Conservation (phyloP, 2,329 filamentous ascomycete genomes). For the Hypoxylon sp. region DNA sequence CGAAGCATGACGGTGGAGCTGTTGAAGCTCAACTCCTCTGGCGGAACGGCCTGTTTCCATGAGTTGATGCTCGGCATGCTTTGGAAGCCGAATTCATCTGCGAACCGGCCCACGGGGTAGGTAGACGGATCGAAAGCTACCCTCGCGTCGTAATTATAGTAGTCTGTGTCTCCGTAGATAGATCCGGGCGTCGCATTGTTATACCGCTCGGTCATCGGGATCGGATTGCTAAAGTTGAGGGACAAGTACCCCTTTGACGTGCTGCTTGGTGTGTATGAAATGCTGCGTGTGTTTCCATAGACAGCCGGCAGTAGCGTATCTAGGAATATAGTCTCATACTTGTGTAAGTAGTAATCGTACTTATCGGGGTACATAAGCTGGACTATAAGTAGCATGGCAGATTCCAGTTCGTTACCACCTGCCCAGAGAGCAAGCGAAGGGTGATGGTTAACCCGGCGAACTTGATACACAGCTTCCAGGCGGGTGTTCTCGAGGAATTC, state of each 20-base stretch:
- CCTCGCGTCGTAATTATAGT: constrained; percentile 68
- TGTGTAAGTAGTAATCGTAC: constrained; percentile 57
- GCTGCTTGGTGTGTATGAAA: constrained; percentile 71
- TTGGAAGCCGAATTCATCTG: constrained; percentile 74
- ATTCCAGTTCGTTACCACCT: constrained; percentile 71
- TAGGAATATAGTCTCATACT: constrained; percentile 71
- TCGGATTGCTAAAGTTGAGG: constrained; percentile 64
- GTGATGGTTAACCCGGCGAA: constrained; percentile 63
- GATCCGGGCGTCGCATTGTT: constrained; percentile 63
- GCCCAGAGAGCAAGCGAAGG: constrained; percentile 67
- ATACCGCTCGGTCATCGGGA: constrained; percentile 69
- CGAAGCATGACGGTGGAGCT: constrained; percentile 66
- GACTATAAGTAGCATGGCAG: constrained; percentile 61
- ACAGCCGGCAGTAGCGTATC: constrained; percentile 66
- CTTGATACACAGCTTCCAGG: constrained; percentile 69
- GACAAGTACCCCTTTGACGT: constrained; percentile 69
- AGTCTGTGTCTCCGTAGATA: constrained; percentile 71
- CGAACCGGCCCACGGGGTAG: constrained; percentile 71
- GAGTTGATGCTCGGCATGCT: constrained; percentile 71
- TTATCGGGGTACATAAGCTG: constrained; percentile 56
- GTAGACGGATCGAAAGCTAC: constrained; percentile 65
- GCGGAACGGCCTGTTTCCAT: constrained; percentile 66
- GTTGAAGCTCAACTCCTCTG: constrained; percentile 68
- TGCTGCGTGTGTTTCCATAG: constrained; percentile 69
- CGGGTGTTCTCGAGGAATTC: constrained; percentile 68